Percentiles rank a stretch among this genome's conserved stretches.
phyloP scores from a whole-genome alignment of 2,329 filamentous ascomycete genomes.

The Niveomyces coronatus region DNA sequence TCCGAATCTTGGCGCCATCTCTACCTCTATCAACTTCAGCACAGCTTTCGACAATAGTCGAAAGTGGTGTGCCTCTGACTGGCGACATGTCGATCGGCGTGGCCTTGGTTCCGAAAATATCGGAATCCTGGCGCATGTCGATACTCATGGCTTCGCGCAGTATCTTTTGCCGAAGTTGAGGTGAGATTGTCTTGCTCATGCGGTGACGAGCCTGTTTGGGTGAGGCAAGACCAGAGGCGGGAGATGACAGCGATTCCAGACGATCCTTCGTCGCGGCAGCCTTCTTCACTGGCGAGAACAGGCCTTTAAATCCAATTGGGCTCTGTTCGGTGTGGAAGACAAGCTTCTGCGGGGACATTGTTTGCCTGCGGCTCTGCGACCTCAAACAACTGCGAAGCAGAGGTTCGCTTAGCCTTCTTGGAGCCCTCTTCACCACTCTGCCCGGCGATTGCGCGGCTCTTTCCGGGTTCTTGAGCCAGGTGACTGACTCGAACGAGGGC shows the following conservation, averaged over 20 bases:
- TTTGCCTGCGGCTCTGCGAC: conserved; percentile 17
- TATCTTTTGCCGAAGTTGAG: neutral
- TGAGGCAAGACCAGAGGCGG: neutral
- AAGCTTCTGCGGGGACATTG: conserved; percentile 18
- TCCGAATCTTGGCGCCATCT: conserved; percentile 20
- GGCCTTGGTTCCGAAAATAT: conserved; percentile 22
- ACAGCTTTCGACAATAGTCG: conserved; percentile 5
- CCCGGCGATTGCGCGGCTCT: conserved; percentile 15
- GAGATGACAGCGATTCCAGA: neutral
- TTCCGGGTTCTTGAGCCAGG: conserved; percentile 19
- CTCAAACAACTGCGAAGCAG: conserved; percentile 18
- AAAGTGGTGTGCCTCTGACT: neutral
- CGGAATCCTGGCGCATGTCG: conserved; percentile 24
- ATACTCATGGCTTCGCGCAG: conserved; percentile 20
- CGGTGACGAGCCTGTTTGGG: neutral
- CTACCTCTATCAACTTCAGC: neutral
- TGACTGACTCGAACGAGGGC: conserved; percentile 17
- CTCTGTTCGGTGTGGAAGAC: neutral
- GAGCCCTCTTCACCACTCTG: conserved; percentile 14
- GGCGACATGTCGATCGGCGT: conserved; percentile 7
- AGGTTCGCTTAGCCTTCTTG: conserved; percentile 26
- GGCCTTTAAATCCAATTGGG: neutral
- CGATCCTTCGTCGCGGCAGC: neutral
- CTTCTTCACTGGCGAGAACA: conserved; percentile 7
- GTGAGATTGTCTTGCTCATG: conserved; percentile 4